These are phyloP conservation scores for Blastocystis sp. DNA, from an alignment of 352 stramenopile genomes.

Conservation along the genomic window DNA sequence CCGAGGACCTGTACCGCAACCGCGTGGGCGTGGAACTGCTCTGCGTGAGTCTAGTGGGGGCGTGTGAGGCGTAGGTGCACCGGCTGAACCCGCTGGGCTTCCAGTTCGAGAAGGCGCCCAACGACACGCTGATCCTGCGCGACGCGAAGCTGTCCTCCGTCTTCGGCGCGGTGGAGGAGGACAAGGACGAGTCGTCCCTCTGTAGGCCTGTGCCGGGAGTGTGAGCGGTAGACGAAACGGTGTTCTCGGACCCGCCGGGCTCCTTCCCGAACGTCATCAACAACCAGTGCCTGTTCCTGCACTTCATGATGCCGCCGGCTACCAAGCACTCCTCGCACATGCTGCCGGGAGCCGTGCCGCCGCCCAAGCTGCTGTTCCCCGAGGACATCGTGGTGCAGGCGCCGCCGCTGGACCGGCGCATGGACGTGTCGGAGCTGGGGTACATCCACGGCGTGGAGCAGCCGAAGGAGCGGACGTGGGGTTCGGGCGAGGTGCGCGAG, in stretches of 20 bases:
- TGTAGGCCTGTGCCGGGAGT: neutral
- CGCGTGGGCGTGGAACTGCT: conserved; percentile 36
- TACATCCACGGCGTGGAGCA: neutral
- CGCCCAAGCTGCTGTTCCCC: neutral
- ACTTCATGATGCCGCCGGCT: conserved; percentile 38
- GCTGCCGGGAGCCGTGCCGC: neutral
- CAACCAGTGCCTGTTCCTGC: conserved; percentile 6
- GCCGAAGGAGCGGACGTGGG: neutral
- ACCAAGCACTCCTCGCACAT: conserved; percentile 1
- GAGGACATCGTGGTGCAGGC: conserved; percentile 7
- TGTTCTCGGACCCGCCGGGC: conserved; percentile 1
- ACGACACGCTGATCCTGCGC: neutral
- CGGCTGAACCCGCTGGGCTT: neutral
- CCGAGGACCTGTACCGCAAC: conserved; percentile 30
- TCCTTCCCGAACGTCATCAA: neutral
- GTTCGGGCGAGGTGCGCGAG: conserved; percentile 41
- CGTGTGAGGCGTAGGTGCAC: neutral
- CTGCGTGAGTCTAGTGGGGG: neutral
- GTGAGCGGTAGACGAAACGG: conserved; percentile 6
- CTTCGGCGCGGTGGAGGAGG: conserved; percentile 24
- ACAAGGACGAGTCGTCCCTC: conserved; percentile 15
- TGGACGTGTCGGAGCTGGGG: conserved; percentile 44
- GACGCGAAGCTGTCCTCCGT: neutral
- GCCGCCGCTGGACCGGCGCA: conserved; percentile 26
- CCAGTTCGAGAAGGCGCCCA: neutral